Evolutionary conservation across 805 yeast genomes (phyloP).

Genomic region (Metschnikowia picachoensis): DNA sequence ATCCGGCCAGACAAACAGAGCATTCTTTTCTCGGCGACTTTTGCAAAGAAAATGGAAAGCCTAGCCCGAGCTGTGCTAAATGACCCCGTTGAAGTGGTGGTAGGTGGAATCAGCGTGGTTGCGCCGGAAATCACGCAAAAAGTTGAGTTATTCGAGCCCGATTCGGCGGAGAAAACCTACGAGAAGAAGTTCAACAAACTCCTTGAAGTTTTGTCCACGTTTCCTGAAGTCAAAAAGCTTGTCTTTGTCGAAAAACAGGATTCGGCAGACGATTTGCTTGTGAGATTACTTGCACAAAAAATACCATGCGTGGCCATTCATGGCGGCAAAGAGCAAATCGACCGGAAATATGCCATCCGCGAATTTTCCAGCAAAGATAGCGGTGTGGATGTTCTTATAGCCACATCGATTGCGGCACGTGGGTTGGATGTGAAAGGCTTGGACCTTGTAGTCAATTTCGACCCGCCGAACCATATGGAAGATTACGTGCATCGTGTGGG

Average conservation of each 20-base stretch:
- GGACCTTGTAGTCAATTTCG: conserved; percentile 67
- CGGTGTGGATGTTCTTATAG: conserved; percentile 62
- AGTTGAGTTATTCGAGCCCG: conserved; percentile 52
- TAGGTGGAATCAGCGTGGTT: conserved; percentile 78
- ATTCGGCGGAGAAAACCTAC: conserved; percentile 4
- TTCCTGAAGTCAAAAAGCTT: conserved; percentile 50
- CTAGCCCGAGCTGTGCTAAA: conserved; percentile 64
- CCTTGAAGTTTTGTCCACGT: conserved; percentile 51
- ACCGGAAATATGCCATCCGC: conserved; percentile 68
- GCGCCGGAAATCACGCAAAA: conserved; percentile 75
- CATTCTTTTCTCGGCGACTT: conserved; percentile 90
- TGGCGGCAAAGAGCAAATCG: conserved; percentile 88
- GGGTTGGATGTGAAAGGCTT: conserved; percentile 91
- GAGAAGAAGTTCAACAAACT: conserved; percentile 50
- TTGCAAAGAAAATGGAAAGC: conserved; percentile 73
- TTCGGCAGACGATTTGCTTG: conserved; percentile 70
- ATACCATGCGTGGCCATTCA: conserved; percentile 69
- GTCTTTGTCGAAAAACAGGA: conserved; percentile 87
- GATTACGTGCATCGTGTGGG: conserved; percentile 97
- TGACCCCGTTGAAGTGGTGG: conserved; percentile 69
- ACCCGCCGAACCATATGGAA: conserved; percentile 59
- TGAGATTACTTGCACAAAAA: conserved; percentile 48
- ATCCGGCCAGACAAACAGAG: conserved; percentile 85
- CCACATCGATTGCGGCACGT: conserved; percentile 93
- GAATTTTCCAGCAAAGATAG: conserved; percentile 58